A percentile compares a stretch with the other conserved stretches of the same genome.
phyloP scores from a whole-genome alignment of 805 yeast genomes.

The Ogataea naganishii region DNA sequence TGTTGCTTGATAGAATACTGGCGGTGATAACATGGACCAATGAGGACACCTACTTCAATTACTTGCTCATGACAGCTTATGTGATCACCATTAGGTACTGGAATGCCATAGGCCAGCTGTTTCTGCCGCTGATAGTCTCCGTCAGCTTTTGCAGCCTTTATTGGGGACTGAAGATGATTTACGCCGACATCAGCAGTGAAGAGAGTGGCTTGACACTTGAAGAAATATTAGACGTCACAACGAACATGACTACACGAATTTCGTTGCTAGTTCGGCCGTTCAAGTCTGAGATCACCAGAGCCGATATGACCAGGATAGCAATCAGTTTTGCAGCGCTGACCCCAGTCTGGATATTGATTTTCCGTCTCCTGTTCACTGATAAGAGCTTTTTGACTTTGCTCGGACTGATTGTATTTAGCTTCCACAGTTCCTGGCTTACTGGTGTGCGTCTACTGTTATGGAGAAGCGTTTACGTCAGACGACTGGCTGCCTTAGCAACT shows the following conservation, averaged over 20 bases:
- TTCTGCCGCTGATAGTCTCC: conserved; percentile 31
- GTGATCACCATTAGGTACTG: conserved; percentile 34
- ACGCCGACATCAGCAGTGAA: conserved; percentile 25
- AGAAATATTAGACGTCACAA: conserved; percentile 38
- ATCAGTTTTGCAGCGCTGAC: conserved; percentile 27
- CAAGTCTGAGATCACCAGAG: conserved; percentile 4
- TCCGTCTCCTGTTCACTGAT: conserved; percentile 24
- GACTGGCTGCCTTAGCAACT: conserved; percentile 29
- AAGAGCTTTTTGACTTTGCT: conserved; percentile 25
- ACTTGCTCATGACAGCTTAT: conserved; percentile 30
- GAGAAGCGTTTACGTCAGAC: conserved; percentile 37
- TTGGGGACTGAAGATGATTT: conserved; percentile 36
- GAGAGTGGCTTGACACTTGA: conserved; percentile 34
- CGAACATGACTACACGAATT: conserved; percentile 34
- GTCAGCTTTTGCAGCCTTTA: conserved; percentile 29
- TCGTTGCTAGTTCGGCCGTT: conserved; percentile 33
- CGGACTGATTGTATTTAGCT: conserved; percentile 31
- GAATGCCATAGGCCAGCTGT: conserved; percentile 25
- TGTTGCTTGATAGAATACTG: conserved; percentile 33
- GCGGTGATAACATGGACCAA: conserved; percentile 49
- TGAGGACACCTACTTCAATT: conserved; percentile 37
- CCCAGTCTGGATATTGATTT: conserved; percentile 33
- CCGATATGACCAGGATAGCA: conserved; percentile 23
- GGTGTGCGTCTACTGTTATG: conserved; percentile 37
- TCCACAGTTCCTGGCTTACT: conserved; percentile 40